Evolutionary conservation across 306 rosid genomes (phyloP), one percentile per base, ranked within the genome.

Genomic region (Citrullus amarus): DNA sequence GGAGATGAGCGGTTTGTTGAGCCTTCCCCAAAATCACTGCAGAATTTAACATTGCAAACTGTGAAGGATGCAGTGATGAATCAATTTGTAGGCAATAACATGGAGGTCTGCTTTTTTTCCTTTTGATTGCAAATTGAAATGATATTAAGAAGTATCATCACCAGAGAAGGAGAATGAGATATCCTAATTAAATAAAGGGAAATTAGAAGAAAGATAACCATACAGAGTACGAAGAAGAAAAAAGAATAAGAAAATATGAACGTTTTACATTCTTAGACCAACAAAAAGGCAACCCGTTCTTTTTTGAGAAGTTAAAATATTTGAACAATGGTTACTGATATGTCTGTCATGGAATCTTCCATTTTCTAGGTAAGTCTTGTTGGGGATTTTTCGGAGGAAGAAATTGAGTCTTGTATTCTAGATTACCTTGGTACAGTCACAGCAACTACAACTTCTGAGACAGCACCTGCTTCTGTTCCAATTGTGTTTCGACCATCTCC

Each of bases 1-100:
- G 96, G 96, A 67, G 99, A 95, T 60, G 99, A 95, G 83, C 87
- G 99, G 56, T 95, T 95, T 87, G 92, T 89, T 55, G 97, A 95
- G 91, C 99, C 99, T 61, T 89, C 97, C 50, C 99, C 99, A 65
- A 86, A 83, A 43, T 91, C 97, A 9, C 83, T 95, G 74, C 93
- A 92, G 86, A 85, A 86, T 88, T 91, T 95, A 83, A 86, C 91
- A 34, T 86, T 95, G 87, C 93, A 95, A 87, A 80, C 92, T 69
- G 97, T 95, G 20, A 92, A 88, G 83, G 90, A 92, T 74, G 93
- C 98, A 58, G 99, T 95, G 51, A 95, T 95, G 97, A 89, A 79
- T 84, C 97, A 92, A 83, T 95, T 95, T 90, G 87, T 89, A 34
- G 97, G 97, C 79, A 86, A 89, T 79, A 95, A 95, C 87, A 92